Conservation (phyloP, 2,329 filamentous ascomycete genomes). For the Colletotrichum tofieldiae region DNA sequence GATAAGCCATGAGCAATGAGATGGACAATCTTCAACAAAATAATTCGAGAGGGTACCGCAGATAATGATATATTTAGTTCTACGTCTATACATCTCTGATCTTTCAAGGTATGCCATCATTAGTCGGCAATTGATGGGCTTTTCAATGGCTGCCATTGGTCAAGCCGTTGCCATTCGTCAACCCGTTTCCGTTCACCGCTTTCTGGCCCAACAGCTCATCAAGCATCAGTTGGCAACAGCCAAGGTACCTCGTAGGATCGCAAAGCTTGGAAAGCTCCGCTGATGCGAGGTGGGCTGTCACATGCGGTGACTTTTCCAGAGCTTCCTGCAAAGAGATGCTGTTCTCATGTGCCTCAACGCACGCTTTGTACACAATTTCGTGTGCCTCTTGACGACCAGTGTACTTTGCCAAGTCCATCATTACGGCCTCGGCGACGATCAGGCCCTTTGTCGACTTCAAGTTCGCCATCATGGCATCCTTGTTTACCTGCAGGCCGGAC, state of each 20-base stretch:
- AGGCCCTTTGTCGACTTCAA: conserved; percentile 66
- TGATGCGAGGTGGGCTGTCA: conserved; percentile 57
- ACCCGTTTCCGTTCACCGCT: neutral
- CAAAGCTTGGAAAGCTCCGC: conserved; percentile 46
- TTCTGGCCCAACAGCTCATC: conserved; percentile 36
- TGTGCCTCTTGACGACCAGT: conserved; percentile 68
- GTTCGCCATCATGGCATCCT: conserved; percentile 64
- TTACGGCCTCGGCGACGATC: conserved; percentile 73
- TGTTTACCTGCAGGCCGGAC: conserved; percentile 66
- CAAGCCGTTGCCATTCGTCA: neutral
- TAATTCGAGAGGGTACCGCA: too few species aligned
- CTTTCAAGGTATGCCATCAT: neutral
- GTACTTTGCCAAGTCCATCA: conserved; percentile 71
- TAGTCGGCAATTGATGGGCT: too few species aligned
- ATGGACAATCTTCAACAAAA: neutral
- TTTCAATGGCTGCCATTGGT: neutral
- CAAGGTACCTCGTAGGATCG: conserved; percentile 42
- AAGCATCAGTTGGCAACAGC: conserved; percentile 42
- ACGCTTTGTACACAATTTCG: conserved; percentile 71
- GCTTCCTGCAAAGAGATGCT: conserved; percentile 60
- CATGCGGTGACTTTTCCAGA: conserved; percentile 56
- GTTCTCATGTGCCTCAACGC: conserved; percentile 64
- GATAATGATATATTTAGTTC: too few species aligned
- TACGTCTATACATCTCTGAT: too few species aligned
- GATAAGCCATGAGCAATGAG: neutral